Base-by-base conservation (phyloP, 306 rosid species). In the Begonia fuchsioides region DNA sequence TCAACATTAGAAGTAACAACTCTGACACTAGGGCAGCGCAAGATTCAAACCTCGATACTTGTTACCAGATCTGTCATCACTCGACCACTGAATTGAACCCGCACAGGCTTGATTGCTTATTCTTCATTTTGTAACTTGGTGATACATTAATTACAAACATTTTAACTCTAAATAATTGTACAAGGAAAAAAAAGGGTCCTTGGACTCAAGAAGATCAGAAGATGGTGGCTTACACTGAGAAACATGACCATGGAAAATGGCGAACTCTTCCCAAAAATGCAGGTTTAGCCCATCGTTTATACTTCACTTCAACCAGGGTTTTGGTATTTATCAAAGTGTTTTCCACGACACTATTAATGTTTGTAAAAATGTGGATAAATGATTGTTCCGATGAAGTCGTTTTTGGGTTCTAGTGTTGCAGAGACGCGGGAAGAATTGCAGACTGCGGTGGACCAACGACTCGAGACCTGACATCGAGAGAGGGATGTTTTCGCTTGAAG, bases 121-220 rank as follows among this genome's bases (percentile, higher is more conserved):
- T 19, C 26, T 19, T 19, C 26, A 19, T 19, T 19, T 19, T 19
- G 26, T n/a, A n/a, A n/a, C n/a, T n/a, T n/a, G n/a, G n/a, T n/a
- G n/a, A n/a, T n/a, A n/a, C n/a, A n/a, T n/a, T n/a, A n/a, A n/a
- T n/a, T n/a, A n/a, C n/a, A n/a, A n/a, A n/a, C n/a, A n/a, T n/a
- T n/a, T n/a, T n/a, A n/a, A n/a, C n/a, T n/a, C n/a, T n/a, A n/a
- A n/a, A n/a, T n/a, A n/a, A n/a, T n/a, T n/a, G n/a, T n/a, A n/a
- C n/a, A n/a, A n/a, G n/a, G n/a, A n/a, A n/a, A 7, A 57, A 57
- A 53, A 57, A 57, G 19, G 63, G 63, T 9, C 63, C 63, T 8
- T 58, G 63, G 63, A 58, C 55, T 39, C 54, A 58, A n/a, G 63
- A 58, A 58, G 63, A 58, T 49, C 63, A 48, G 16, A 58, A 58